Percentiles rank a stretch among this genome's conserved stretches.
phyloP scores from a whole-genome alignment of 129 eudicot genomes.

The Scalesia atractyloides region DNA sequence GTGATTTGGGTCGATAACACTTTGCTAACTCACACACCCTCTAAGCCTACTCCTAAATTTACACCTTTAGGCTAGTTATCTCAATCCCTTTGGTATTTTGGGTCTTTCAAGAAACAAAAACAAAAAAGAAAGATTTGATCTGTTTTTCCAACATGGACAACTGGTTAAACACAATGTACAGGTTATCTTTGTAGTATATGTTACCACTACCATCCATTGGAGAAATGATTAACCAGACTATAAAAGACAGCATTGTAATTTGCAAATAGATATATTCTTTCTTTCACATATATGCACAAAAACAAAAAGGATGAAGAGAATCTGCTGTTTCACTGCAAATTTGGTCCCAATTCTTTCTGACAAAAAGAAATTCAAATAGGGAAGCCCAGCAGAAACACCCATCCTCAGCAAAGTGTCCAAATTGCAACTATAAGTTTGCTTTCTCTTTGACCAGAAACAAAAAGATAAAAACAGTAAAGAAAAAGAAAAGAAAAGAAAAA shows the following conservation, averaged over 20 bases:
- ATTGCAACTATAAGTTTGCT: constrained; percentile 20
- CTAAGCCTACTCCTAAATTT: no score
- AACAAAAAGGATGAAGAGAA: constrained; percentile 41
- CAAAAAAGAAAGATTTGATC: background rate
- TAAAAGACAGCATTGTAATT: constrained; percentile 15
- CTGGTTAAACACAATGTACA: constrained; percentile 14
- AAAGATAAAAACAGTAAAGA: background rate
- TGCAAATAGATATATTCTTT: constrained; percentile 17
- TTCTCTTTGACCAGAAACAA: constrained; percentile 38
- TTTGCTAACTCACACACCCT: no score
- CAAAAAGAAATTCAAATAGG: constrained; percentile 36
- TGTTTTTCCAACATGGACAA: background rate
- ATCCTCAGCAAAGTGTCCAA: constrained; percentile 28
- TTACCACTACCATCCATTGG: background rate
- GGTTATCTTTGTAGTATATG: constrained; percentile 1
- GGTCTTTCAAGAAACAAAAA: constrained; percentile 1
- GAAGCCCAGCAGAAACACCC: constrained; percentile 29
- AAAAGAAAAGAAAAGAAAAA: background rate
- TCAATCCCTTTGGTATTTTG: background rate
- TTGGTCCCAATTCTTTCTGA: constrained; percentile 44
- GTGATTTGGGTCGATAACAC: background rate
- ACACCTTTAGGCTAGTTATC: no score
- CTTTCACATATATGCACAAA: constrained; percentile 33
- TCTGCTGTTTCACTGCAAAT: constrained; percentile 36
- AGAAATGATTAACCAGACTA: constrained; percentile 3